Evolutionary conservation across 495 filamentous ascomycete species (phyloP), one percentile per base, ranked within the genome.

Genomic region (Neurospora sp.): DNA sequence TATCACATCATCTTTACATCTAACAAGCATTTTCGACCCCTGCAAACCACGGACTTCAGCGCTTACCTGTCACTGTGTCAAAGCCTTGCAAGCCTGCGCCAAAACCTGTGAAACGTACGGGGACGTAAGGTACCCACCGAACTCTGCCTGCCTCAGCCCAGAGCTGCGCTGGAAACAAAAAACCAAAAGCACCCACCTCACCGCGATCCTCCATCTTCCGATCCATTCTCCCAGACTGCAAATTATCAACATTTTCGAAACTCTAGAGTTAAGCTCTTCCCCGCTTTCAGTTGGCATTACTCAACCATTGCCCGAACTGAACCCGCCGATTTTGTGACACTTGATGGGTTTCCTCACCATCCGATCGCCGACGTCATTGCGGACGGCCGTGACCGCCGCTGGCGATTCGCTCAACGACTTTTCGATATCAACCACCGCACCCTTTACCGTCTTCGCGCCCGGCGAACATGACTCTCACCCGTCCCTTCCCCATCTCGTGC

Each of bases 401-500:
- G 78, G 76, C 75, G 76, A 78, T 48, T 12, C 71, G 1, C 77
- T 48, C 72, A 72, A 80, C 66, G 75, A 73, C 14, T 54, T 69
- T 54, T 41, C 75, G 42, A 70, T 73, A 31, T 72, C 78, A 62
- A 69, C 70, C 39, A 73, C 75, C 10, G 77, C 75, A 35, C 79
- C 80, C 20, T 80, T 82, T 42, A 39, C 73, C 20, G 70, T 80
- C 12, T 80, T 83, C 74, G 76, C 75, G 11, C 70, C 72, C 37
- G 75, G 81, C 38, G 76, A 81, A 39, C 83, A 86, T 73, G 82
- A 86, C 8, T 81, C 86, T 12, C 86, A 89, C 75, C 86, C 87
- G 2, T 86, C 92, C 31, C 88, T 98, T 73, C 86, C 87, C 71
- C 89, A 94, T 76, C 85, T 99, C 38, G 84, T 92, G 38, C 86